These are phyloP conservation scores for Cryptococcus sp. DNA, from an alignment of 1,284 basidiomycete genomes.

Conservation along the genomic window DNA sequence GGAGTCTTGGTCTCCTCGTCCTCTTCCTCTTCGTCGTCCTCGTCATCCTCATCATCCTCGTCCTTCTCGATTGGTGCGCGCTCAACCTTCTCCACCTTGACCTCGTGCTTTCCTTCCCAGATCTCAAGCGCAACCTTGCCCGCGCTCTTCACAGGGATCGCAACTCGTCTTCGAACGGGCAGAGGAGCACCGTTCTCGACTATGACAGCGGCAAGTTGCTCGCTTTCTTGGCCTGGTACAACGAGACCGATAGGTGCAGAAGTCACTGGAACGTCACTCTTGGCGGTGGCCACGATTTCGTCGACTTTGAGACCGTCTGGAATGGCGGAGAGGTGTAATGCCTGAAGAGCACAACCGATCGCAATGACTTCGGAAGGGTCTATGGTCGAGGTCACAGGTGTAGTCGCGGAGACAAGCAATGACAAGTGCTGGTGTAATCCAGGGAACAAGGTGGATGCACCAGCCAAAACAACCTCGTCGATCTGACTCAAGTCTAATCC, in stretches of 20 bases:
- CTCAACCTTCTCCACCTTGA: conserved; percentile 71
- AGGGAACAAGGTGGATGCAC: conserved; percentile 81
- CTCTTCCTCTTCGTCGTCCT: conserved; percentile 66
- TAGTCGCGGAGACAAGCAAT: conserved; percentile 68
- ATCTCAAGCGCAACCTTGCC: conserved; percentile 71
- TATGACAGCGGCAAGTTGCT: conserved; percentile 61
- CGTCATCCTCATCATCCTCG: conserved; percentile 55
- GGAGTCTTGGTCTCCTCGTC: conserved; percentile 68
- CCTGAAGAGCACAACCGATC: conserved; percentile 84
- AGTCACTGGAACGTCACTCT: conserved; percentile 59
- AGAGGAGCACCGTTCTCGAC: conserved; percentile 73
- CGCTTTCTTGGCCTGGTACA: conserved; percentile 63
- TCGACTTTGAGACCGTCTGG: conserved; percentile 53
- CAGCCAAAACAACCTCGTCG: conserved; percentile 88
- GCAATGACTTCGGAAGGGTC: conserved; percentile 91
- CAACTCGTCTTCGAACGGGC: conserved; percentile 70
- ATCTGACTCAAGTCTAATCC: conserved; percentile 74
- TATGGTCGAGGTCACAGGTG: conserved; percentile 59
- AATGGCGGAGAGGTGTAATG: conserved; percentile 65
- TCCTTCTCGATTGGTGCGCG: conserved; percentile 46
- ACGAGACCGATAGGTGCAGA: conserved; percentile 75
- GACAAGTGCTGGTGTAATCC: conserved; percentile 76
- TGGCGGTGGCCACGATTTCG: conserved; percentile 57
- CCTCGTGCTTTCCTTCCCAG: conserved; percentile 80
- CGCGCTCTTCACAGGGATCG: conserved; percentile 68